Evolutionary conservation across 306 rosid genomes (phyloP), one percentile per base, ranked within the genome.

Genomic region (Oemleria cerasiformis): DNA sequence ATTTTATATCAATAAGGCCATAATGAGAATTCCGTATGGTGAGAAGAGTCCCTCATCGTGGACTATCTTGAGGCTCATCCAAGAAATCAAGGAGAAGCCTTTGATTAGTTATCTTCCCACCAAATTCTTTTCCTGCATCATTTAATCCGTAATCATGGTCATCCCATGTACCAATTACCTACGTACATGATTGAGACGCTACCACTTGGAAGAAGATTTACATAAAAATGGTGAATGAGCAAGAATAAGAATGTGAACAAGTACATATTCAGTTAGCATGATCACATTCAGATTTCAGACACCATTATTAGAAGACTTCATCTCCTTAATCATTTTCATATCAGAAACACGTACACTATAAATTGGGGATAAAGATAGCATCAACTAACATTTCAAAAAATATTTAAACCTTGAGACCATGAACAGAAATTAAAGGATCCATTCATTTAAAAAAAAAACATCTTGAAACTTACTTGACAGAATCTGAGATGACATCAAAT

Each of bases 161-260:
- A 80, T 91, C 97, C 97, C 97, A 91, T 44, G 90, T 87, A 54
- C 97, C 97, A 74, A 91, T 78, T 72, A 90, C 92, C 93, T 90
- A 79, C n/a, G n/a, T n/a, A n/a, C 63, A 71, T 53, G 74, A 82
- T 77, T 60, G 55, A 74, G 70, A 76, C 41, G 16, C 68, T 54
- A 59, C 49, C 60, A 69, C 76, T 82, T 70, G 42, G 39, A 75
- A 44, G 14, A 48, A 15, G 9, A 5, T 14, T 14, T 70, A 42
- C 19, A 70, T 13, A 15, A 62, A 42, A 61, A 48, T 30, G 36
- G 23, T 14, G 7, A 4, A 72, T 43, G 21, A 30, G 36, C 36
- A 30, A 30, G 36, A 65, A 73, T 67, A 54, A 64, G 1, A 56
- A 41, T 21, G 43, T 56, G 36, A 55, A 20, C 8, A 67, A 50